Percentiles rank a stretch among this genome's conserved stretches.
These are phyloP conservation scores for Nigrograna mackinnonii DNA, from an alignment of 2,329 filamentous ascomycete genomes.

Conservation along the genomic window DNA sequence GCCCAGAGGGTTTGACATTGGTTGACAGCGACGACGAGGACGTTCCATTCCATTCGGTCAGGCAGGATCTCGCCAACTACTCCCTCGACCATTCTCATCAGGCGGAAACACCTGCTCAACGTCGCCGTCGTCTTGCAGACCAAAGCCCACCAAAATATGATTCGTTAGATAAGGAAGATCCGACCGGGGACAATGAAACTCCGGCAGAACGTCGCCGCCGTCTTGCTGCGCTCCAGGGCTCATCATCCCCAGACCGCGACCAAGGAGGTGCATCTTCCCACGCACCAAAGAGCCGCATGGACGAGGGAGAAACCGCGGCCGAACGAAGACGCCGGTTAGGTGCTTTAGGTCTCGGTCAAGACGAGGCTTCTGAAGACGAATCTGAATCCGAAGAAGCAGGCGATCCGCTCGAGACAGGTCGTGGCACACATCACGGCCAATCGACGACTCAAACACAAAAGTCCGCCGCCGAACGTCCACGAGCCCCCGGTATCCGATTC, in stretches of 20 bases:
- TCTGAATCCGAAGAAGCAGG: slow-evolving; percentile 37
- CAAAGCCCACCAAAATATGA: slow-evolving; percentile 6
- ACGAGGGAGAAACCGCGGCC: slow-evolving; percentile 69
- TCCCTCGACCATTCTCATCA: slow-evolving; percentile 16
- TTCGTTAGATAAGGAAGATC: slow-evolving; percentile 27
- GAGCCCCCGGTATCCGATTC: slow-evolving; percentile 63
- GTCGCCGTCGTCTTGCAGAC: slow-evolving; percentile 44
- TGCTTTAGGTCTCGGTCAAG: slow-evolving; percentile 63
- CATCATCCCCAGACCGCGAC: slow-evolving; percentile 14
- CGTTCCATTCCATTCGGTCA: slow-evolving; percentile 53
- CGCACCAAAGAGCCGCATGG: slow-evolving; percentile 28
- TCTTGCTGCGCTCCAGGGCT: slow-evolving; percentile 15
- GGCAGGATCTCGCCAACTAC: slow-evolving; percentile 33
- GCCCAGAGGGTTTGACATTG: slow-evolving; percentile 45
- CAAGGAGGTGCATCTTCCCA: slow-evolving; percentile 9
- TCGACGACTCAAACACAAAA: slow-evolving; percentile 1
- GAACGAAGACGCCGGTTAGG: slow-evolving; percentile 75
- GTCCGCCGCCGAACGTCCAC: slow-evolving; percentile 11
- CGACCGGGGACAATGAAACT: slow-evolving; percentile 25
- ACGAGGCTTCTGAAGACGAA: slow-evolving; percentile 21
- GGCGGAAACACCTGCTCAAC: slow-evolving; percentile 45
- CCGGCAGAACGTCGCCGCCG: slow-evolving; percentile 18
- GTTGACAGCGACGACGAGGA: slow-evolving; percentile 50
- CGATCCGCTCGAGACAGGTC: slow-evolving; percentile 38
- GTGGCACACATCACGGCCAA: slow-evolving; percentile 25